A percentile compares a stretch with the other conserved stretches of the same genome.
Conservation (phyloP, 2,329 filamentous ascomycete genomes). For the Cladosporium sp. region DNA sequence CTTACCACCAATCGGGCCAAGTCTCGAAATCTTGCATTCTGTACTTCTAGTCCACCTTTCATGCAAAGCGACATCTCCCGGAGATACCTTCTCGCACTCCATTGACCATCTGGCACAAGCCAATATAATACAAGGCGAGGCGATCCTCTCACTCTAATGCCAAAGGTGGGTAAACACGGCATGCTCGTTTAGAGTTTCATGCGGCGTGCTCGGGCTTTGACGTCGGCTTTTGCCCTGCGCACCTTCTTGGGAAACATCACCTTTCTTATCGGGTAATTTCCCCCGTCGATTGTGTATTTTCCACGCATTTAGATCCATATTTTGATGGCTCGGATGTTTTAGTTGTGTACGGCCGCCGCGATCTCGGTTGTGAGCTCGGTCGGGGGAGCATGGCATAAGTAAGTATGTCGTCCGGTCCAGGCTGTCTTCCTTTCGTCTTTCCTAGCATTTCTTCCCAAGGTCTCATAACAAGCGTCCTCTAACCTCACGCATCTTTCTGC, state of each 20-base stretch:
- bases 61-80: not conserved
- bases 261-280: constrained; percentile 1
- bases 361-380: not conserved
- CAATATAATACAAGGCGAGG: too few species aligned
- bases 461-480: not conserved
- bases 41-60: not conserved
- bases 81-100: too few species aligned
- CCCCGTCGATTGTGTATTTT: not conserved
- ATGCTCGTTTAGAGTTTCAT: not conserved
- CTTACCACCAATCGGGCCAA: not conserved
- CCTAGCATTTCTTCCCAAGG: not conserved
- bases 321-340: not conserved
- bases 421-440: not conserved
- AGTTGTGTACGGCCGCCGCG: not conserved
- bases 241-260: not conserved
- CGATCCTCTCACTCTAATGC: not conserved
- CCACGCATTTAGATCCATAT: not conserved
- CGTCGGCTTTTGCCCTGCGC: not conserved
- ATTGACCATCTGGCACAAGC: too few species aligned
- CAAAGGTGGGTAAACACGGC: not conserved
- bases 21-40: not conserved
- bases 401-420: not conserved
- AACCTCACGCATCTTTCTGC: not conserved
- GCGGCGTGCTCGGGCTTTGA: not conserved
- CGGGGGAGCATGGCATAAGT: constrained; percentile 2